phyloP scores from a whole-genome alignment of 148 eudicot genomes.

The Dysphania ambrosioides region DNA sequence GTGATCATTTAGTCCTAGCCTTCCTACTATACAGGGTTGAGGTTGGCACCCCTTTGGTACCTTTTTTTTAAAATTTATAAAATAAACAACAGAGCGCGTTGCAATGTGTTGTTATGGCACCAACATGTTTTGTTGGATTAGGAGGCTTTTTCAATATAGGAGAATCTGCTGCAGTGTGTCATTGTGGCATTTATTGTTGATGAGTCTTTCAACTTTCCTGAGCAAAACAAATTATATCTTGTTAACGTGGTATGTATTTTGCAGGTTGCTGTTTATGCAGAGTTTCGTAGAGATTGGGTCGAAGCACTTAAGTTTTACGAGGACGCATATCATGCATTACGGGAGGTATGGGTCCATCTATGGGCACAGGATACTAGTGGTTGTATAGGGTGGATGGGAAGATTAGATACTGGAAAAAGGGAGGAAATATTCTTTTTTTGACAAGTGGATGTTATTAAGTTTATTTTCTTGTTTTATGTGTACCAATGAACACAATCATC shows the following conservation, averaged over 20 bases:
- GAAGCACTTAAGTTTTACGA: conserved; percentile 90
- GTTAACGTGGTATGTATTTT: conserved; percentile 21
- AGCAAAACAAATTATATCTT: not conserved
- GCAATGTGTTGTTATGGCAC: not conserved
- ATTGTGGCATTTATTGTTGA: not conserved
- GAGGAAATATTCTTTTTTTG: too few relatives aligned
- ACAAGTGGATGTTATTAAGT: not conserved
- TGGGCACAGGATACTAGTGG: too few relatives aligned
- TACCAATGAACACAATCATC: not conserved
- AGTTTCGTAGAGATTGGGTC: conserved; percentile 94
- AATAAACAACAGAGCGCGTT: too few relatives aligned
- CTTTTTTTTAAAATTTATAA: too few relatives aligned
- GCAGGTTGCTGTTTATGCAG: conserved; percentile 99
- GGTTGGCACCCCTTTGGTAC: not conserved
- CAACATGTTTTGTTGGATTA: not conserved
- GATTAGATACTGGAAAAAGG: not conserved
- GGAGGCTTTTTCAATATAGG: not conserved
- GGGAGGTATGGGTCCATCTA: conserved; percentile 55
- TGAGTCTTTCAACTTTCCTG: not conserved
- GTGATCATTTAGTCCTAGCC: not conserved
- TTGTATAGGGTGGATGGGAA: not conserved
- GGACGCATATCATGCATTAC: conserved; percentile 80
- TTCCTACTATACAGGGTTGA: not conserved
- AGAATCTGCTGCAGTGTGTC: not conserved
- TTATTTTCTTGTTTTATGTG: not conserved